These are phyloP conservation scores for Peronospora farinosa DNA, from an alignment of 352 stramenopile genomes.

Conservation along the genomic window DNA sequence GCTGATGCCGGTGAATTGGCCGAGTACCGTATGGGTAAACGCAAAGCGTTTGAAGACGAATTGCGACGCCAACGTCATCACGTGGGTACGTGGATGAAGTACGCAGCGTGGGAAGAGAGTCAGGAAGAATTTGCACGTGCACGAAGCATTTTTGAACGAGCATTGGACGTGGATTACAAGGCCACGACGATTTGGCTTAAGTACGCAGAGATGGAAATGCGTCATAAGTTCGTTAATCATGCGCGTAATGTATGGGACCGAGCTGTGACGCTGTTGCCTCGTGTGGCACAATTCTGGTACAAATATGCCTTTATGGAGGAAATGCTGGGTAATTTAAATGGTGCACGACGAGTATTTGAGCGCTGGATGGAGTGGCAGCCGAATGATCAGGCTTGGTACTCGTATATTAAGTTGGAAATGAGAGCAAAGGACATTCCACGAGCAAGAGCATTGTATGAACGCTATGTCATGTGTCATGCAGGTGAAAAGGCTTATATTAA, in stretches of 20 bases:
- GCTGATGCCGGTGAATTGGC: conserved; percentile 88
- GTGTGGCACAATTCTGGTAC: conserved; percentile 98
- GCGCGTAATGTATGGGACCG: conserved; percentile 95
- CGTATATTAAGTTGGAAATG: conserved; percentile 98
- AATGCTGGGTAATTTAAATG: conserved; percentile 94
- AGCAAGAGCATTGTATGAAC: conserved; percentile 90
- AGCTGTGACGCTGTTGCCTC: conserved; percentile 91
- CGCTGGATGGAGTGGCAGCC: conserved; percentile 96
- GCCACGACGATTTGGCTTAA: conserved; percentile 94
- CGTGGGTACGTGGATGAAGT: conserved; percentile 98
- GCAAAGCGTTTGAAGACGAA: conserved; percentile 92
- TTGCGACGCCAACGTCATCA: conserved; percentile 93
- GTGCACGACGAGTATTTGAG: conserved; percentile 94
- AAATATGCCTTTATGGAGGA: conserved; percentile 99
- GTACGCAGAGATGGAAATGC: conserved; percentile 99
- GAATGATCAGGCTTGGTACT: conserved; percentile 96
- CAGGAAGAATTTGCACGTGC: conserved; percentile 97
- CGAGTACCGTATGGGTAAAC: conserved; percentile 90
- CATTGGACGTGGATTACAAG: conserved; percentile 96
- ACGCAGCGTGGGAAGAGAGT: conserved; percentile 97
- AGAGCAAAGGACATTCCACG: conserved; percentile 80
- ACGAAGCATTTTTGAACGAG: conserved; percentile 95
- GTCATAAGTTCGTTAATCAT: conserved; percentile 99
- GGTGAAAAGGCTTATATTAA: conserved; percentile 93
- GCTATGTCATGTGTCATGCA: conserved; percentile 90